These are phyloP conservation scores for Citrus glauca DNA, from an alignment of 345 rosid genomes.

Conservation along the genomic window DNA sequence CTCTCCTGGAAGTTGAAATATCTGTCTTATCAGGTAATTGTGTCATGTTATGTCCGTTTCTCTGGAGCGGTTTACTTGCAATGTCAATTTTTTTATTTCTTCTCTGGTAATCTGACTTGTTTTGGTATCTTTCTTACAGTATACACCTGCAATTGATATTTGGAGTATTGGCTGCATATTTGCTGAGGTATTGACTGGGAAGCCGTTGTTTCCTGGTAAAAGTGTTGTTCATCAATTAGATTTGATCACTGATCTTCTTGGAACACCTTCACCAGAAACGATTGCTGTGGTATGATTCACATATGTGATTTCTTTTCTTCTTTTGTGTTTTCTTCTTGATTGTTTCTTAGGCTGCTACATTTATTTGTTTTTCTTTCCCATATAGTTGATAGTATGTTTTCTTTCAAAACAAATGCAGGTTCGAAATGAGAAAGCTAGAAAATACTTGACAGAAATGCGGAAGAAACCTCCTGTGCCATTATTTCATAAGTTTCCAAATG, in stretches of 20 bases:
- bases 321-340: background rate
- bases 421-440: slow-evolving; percentile 91
- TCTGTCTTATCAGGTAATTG: slow-evolving; percentile 85
- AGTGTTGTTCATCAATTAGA: slow-evolving; percentile 96
- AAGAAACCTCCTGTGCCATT: slow-evolving; percentile 66
- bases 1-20: slow-evolving; percentile 97
- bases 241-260: slow-evolving; percentile 93
- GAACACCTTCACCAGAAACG: slow-evolving; percentile 83
- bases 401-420: slow-evolving; percentile 49
- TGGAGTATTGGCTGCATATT: slow-evolving; percentile 99
- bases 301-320: slow-evolving; percentile 8
- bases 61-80: slow-evolving; percentile 24
- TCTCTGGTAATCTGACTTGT: slow-evolving; percentile 27
- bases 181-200: slow-evolving; percentile 93
- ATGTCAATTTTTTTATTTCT: background rate
- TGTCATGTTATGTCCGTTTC: slow-evolving; percentile 51
- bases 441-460: slow-evolving; percentile 80
- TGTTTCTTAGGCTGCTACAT: background rate
- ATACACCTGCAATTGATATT: slow-evolving; percentile 98
- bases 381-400: background rate
- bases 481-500: slow-evolving; percentile 80
- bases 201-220: slow-evolving; percentile 98
- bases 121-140: slow-evolving; percentile 46
- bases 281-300: slow-evolving; percentile 68
- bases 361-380: background rate